Evolutionary conservation across 441 rosid genomes (phyloP), one percentile per base, ranked within the genome.

Genomic region (Populus tomentosa): DNA sequence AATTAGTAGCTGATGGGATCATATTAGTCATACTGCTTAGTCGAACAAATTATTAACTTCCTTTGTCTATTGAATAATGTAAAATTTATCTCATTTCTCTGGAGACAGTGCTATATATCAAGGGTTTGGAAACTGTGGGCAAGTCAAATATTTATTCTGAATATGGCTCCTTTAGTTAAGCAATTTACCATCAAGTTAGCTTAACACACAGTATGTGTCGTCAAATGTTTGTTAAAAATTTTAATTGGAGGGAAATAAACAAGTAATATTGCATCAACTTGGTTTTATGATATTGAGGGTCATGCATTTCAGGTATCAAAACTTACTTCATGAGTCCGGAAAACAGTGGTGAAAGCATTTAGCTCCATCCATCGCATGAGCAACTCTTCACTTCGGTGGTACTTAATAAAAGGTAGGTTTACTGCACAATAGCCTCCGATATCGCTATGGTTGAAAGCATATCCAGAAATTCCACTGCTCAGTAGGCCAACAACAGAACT

Each of bases 331-430:
- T 89, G 95, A 53, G 95, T 91, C 56, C 93, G 88, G 84, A 91
- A 89, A 68, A 91, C 87, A 16, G 82, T 75, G 53, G 92, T 89
- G 84, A 89, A 88, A 72, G 93, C 90, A 78, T 83, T 91, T 53
- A 91, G 81, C 88, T 91, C 95, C 93, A 91, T 89, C 95, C 95
- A 91, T 73, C 93, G 84, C 77, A 88, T 74, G 10, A 91, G 89
- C 84, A 91, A 80, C 86, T 91, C 95, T 75, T 91, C 85, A 42
- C 90, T 91, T 81, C 93, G 84, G 36, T 68, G 80, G 40, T 91
- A 91, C 76, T 82, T 91, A 40, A 91, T 46, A 61, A 88, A 11
- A 11, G 93, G 93, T 56, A 91, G 79, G 84, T 81, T 81, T 69
- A 89, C 83, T 38, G 90, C 83, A 85, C 92, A 91, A 59, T 91